These are phyloP conservation scores for Gossypium gossypioides DNA, from an alignment of 441 rosid species.

Conservation along the genomic window DNA sequence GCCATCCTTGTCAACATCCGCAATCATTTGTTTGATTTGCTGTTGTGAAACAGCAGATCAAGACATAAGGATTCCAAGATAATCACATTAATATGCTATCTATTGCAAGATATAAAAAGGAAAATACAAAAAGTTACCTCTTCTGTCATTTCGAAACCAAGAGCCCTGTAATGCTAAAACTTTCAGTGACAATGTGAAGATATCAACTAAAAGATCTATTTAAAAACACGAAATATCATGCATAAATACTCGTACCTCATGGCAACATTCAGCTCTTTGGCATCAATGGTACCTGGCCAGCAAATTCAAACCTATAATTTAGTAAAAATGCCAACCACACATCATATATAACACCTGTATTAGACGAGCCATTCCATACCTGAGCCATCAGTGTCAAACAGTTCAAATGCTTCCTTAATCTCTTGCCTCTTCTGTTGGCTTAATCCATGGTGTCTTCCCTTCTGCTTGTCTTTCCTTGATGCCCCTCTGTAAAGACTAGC, in stretches of 20 bases:
- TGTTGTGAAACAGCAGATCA: constrained; percentile 18
- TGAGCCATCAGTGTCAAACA: constrained; percentile 93
- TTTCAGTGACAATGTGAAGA: constrained; percentile 3
- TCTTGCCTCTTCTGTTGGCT: constrained; percentile 62
- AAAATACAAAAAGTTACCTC: constrained; percentile 38
- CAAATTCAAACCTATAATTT: not conserved
- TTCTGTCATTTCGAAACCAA: constrained; percentile 87
- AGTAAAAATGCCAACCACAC: not conserved
- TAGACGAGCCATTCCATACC: constrained; percentile 31
- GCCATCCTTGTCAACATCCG: constrained; percentile 97
- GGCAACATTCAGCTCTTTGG: constrained; percentile 74
- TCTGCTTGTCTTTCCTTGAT: constrained; percentile 55
- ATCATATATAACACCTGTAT: not conserved
- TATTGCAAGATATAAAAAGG: no score
- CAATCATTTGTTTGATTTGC: constrained; percentile 97
- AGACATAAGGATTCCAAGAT: constrained; percentile 7
- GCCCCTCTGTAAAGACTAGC: constrained; percentile 40
- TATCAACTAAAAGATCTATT: not conserved
- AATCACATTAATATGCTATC: not conserved
- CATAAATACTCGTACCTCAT: constrained; percentile 57
- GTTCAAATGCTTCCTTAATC: constrained; percentile 87
- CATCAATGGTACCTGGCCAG: not conserved
- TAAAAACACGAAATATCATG: not conserved
- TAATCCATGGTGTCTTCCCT: constrained; percentile 62
- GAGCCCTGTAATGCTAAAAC: constrained; percentile 54